Base-by-base conservation (phyloP, 305 asterid genomes). In the Fraxinus floribunda region DNA sequence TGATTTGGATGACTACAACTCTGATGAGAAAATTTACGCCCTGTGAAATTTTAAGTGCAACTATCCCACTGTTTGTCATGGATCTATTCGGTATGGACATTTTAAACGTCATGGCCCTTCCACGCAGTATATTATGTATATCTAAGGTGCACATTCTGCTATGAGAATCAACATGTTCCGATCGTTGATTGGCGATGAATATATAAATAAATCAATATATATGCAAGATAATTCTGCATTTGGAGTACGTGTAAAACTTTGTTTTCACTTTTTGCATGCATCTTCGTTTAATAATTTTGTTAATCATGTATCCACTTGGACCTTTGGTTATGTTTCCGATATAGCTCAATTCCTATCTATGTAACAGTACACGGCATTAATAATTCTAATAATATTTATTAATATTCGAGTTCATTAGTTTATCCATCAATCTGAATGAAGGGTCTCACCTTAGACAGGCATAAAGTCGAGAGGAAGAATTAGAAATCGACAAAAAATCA, bases 11-110 rank as follows among this genome's bases (percentile, higher is more conserved):
- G 99, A 94, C 46, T 91, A 92, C 78, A 91, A 97, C 82, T 94
- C 98, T 0, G 99, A 96, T 81, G 99, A 96, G 81, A 96, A 88
- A 83, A 94, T 96, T 16, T 96, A 96, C 82, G 99, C 98, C 38
- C 52, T 96, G 87, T 96, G 88, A 93, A 79, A 34, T 75, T 77
- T 68, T 71, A 29, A 3, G 13, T 70, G 41, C 22, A 3, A 68
- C 32, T 68, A 68, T 64, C n/a, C 35, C n/a, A 64, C 73, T 64
- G 34, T 7, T 66, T 24, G 75, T 68, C 18, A 13, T 29, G 18
- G 75, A 13, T 68, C 18, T 10, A 68, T 18, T 15, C 7, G 18
- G 10, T 13, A 78, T 57, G 74, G 71, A 32, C 77, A 72, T 78
- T 52, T 29, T 46, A 24, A 10, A 20, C 32, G 7, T 44, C 20